These are phyloP conservation scores for Penicillium concentricum DNA, from an alignment of 2,329 filamentous ascomycete genomes.

Conservation along the genomic window DNA sequence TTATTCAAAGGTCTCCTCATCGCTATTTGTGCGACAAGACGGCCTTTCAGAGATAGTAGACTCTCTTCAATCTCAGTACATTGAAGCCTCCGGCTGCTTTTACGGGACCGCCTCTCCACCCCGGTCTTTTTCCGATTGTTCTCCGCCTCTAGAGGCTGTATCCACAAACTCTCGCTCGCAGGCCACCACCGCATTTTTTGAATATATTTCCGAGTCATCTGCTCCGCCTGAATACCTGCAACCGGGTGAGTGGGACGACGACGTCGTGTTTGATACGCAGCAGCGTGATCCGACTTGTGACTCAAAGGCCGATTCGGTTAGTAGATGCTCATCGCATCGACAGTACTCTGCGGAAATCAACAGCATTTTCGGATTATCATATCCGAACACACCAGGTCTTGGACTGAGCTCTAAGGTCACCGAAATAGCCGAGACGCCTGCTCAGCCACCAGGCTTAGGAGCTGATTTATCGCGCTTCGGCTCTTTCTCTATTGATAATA, in stretches of 20 bases:
- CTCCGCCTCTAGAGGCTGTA: not conserved
- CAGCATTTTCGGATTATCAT: not conserved
- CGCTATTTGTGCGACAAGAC: not conserved
- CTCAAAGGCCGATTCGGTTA: not conserved
- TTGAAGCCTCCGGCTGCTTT: not conserved
- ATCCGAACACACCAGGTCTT: not conserved
- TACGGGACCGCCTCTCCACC: not conserved
- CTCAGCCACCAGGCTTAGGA: not conserved
- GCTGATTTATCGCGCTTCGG: not conserved
- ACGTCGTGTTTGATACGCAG: not conserved
- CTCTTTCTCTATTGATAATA: not conserved
- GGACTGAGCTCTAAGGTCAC: not conserved
- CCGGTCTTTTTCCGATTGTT: not conserved
- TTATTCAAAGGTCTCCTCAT: not conserved
- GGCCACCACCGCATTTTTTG: not conserved
- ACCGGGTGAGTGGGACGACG: not conserved
- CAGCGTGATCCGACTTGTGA: not conserved
- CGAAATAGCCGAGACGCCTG: constrained; percentile 26
- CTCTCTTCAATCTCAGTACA: not conserved
- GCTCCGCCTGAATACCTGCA: not conserved
- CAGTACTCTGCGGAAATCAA: not conserved
- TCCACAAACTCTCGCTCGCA: not conserved
- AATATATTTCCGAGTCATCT: not conserved
- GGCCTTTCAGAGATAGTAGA: not conserved
- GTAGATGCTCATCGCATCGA: not conserved